These are phyloP conservation scores for Hibiscus tridactylites DNA, from an alignment of 345 rosid genomes.

Conservation along the genomic window DNA sequence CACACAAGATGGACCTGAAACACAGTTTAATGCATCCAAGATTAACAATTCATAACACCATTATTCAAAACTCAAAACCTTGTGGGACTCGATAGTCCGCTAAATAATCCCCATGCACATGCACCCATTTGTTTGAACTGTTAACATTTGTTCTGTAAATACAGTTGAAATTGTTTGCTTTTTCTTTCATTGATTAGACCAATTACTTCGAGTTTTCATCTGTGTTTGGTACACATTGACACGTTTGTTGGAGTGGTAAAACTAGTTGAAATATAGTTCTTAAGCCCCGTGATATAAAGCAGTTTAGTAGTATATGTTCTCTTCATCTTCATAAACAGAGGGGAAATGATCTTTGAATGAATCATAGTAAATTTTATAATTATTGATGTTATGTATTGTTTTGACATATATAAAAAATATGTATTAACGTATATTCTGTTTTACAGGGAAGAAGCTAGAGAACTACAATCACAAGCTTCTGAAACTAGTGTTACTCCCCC, in stretches of 20 bases:
- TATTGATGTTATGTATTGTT: neutral
- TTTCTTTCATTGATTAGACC: neutral
- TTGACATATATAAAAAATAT: neutral
- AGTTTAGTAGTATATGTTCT: neutral
- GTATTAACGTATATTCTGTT: neutral
- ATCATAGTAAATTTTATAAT: neutral
- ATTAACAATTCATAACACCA: neutral
- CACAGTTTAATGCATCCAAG: neutral
- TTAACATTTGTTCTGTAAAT: neutral
- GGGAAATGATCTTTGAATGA: neutral
- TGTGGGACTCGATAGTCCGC: neutral
- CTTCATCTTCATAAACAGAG: neutral
- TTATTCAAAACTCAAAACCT: neutral
- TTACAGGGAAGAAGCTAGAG: conserved; percentile 71
- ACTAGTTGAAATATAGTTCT: neutral
- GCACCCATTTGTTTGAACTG: neutral
- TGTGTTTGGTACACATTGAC: neutral
- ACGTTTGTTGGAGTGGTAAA: neutral
- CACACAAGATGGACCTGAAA: neutral
- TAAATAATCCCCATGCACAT: neutral
- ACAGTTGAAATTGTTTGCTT: neutral
- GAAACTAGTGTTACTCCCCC: conserved; percentile 15
- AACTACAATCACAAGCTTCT: conserved; percentile 28
- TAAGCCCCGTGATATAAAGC: neutral
- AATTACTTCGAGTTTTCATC: neutral